Base-by-base conservation (phyloP, 257 asterid genomes). In the Plantago major region DNA sequence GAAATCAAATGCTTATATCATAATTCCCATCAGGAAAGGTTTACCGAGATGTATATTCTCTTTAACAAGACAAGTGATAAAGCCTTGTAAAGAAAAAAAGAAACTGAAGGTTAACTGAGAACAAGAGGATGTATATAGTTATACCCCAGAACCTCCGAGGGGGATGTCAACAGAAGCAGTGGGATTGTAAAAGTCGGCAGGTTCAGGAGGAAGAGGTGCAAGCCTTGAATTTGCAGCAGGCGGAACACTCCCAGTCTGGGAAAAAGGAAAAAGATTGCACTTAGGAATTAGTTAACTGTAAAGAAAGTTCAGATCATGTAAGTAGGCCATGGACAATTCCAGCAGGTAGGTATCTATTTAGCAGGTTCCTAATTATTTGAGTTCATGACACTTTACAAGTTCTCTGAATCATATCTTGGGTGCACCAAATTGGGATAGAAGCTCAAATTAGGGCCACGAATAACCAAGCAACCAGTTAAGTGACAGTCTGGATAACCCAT, bases 191-290 rank as follows among this genome's bases (percentile, higher is more conserved):
- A 86, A 89, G 71, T 77, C 97, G 48, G 96, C 96, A 72, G 96
- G 99, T 66, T 92, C 99, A 17, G 90, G 95, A 22, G 95, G 95
- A 69, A 92, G 97, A 56, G 97, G 99, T 37, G 96, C 78, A 61
- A 92, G 93, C 74, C 95, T 86, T 22, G 98, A 84, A 82, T 84
- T 86, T 64, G 96, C 66, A n/a, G 71, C 96, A 26, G 97, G 78
- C 60, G 99, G 90, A 52, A 84, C 94, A 51, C 79, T 87, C 58
- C 87, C 92, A 64, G 84, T 50, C 98, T 91, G 88, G 47, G 19
- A 54, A 50, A 74, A 63, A 55, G 42, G 7, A 22, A 38, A 19
- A 55, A 60, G 16, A 42, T 52, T 44, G 43, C 47, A 43, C n/a
- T 65, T 14, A 54, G 26, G 55, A 58, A 9, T 45, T 18, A 51